A percentile compares a stretch with the other conserved stretches of the same genome.
Evolutionary conservation across 352 stramenopile genomes (phyloP).

Genomic region (Poterioochromonas sp.): DNA sequence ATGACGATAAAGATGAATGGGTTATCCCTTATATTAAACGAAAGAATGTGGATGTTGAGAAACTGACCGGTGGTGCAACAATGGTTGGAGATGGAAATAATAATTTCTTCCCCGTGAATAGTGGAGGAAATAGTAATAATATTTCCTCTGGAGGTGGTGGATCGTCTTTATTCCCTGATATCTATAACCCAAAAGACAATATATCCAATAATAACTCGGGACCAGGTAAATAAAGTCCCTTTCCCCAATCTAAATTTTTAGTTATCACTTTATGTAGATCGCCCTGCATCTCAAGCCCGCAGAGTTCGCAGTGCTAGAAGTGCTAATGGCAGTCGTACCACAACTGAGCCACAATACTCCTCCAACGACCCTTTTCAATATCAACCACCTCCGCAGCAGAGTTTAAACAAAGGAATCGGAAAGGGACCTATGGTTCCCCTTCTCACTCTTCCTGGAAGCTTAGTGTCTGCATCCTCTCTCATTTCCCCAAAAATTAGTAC

Average conservation of each 20-base stretch:
- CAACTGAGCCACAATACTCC: too few relatives aligned
- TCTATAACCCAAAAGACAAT: not conserved
- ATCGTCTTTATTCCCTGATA: not conserved
- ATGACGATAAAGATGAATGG: constrained; percentile 28
- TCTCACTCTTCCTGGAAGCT: not conserved
- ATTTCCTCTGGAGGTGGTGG: not conserved
- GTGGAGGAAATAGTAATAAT: not conserved
- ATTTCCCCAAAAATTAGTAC: too few relatives aligned
- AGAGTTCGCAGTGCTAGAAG: not conserved
- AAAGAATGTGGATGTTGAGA: not conserved
- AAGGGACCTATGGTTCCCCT: not conserved
- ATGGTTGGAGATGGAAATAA: too few relatives aligned
- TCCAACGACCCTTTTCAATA: not conserved
- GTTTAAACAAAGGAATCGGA: not conserved
- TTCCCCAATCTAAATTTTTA: not conserved
- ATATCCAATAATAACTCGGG: not conserved
- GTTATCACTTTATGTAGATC: constrained; percentile 1
- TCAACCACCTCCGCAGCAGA: not conserved
- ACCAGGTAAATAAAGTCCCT: not conserved
- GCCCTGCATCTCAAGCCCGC: not conserved
- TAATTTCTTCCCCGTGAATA: too few relatives aligned
- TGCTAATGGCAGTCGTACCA: not conserved
- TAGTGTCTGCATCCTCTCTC: not conserved
- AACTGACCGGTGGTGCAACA: too few relatives aligned
- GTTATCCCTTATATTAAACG: not conserved